Percentiles rank a stretch among this genome's conserved stretches.
Evolutionary conservation across 352 stramenopile species (phyloP).

Genomic region (Elongisporangium prolatum): DNA sequence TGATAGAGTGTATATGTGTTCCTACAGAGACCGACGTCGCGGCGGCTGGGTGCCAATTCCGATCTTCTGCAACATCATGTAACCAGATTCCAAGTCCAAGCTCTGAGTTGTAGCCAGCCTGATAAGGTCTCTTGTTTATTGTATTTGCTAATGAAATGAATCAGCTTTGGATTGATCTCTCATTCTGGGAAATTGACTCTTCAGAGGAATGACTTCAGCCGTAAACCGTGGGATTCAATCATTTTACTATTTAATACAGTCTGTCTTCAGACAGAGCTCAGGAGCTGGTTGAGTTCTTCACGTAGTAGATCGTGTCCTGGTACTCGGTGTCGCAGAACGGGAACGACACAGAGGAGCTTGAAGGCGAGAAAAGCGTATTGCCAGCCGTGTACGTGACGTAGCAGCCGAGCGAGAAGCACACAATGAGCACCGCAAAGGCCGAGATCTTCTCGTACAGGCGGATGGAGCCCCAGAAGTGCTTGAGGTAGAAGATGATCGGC

Average conservation of each 20-base stretch:
- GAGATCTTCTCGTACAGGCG: conserved; percentile 28
- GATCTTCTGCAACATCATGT: conserved; percentile 67
- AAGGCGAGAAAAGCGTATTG: conserved; percentile 21
- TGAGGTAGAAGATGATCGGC: conserved; percentile 33
- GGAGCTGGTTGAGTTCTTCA: conserved; percentile 11
- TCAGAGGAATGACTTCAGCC: background rate
- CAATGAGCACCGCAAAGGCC: conserved; percentile 14
- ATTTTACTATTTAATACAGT: too few species aligned
- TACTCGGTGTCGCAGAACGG: conserved; percentile 25
- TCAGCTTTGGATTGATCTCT: background rate
- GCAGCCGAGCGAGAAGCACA: conserved; percentile 18
- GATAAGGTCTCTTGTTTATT: background rate
- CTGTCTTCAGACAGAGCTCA: background rate
- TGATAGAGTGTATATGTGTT: background rate
- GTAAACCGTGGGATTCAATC: background rate
- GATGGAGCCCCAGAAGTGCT: conserved; percentile 23
- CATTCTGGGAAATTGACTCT: too few species aligned
- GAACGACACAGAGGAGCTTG: conserved; percentile 12
- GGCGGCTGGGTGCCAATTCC: conserved; percentile 51
- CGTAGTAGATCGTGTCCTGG: conserved; percentile 23
- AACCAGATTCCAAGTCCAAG: background rate
- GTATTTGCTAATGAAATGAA: background rate
- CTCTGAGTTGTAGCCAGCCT: background rate
- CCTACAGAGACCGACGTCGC: conserved; percentile 17
- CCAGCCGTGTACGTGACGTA: conserved; percentile 29